Evolutionary conservation across 2,329 filamentous ascomycete species (phyloP).

Genomic region (Shiraia bambusicola): DNA sequence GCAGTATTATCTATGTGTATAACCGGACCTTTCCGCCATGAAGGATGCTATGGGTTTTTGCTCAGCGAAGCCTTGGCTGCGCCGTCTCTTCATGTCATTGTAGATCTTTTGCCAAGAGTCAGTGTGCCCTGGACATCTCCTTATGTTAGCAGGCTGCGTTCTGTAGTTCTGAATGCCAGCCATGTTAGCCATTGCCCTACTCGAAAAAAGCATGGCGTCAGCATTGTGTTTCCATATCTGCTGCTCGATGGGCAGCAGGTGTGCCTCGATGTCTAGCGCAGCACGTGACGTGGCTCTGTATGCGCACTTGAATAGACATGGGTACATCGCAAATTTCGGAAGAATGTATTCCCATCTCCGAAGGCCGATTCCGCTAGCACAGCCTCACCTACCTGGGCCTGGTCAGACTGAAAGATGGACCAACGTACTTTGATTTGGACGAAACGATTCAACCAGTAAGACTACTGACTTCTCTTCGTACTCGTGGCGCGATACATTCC

Average conservation of each 20-base stretch:
- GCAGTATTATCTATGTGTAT: slow-evolving; percentile 15
- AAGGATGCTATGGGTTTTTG: slow-evolving; percentile 18
- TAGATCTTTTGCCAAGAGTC: slow-evolving; percentile 13
- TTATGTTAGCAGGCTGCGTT: slow-evolving; percentile 3
- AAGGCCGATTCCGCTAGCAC: too few relatives aligned
- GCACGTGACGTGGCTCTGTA: slow-evolving; percentile 24
- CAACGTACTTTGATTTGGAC: neutral
- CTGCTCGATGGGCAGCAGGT: slow-evolving; percentile 16
- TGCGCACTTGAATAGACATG: slow-evolving; percentile 7
- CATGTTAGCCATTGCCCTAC: slow-evolving; percentile 8
- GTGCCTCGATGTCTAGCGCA: slow-evolving; percentile 20
- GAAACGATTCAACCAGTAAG: neutral
- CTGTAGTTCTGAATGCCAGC: slow-evolving; percentile 8
- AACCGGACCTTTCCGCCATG: slow-evolving; percentile 10
- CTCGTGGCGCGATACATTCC: neutral
- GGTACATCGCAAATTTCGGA: neutral
- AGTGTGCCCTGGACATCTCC: slow-evolving; percentile 6
- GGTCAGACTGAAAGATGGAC: neutral
- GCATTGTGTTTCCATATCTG: slow-evolving; percentile 20
- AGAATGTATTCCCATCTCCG: neutral
- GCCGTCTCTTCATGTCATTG: slow-evolving; percentile 8
- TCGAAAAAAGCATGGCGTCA: slow-evolving; percentile 12
- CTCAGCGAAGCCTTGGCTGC: slow-evolving; percentile 3
- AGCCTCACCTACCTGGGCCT: neutral
- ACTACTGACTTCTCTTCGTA: neutral